Evolutionary conservation across 805 yeast genomes (phyloP).

Genomic region (Metschnikowia henanensis): DNA sequence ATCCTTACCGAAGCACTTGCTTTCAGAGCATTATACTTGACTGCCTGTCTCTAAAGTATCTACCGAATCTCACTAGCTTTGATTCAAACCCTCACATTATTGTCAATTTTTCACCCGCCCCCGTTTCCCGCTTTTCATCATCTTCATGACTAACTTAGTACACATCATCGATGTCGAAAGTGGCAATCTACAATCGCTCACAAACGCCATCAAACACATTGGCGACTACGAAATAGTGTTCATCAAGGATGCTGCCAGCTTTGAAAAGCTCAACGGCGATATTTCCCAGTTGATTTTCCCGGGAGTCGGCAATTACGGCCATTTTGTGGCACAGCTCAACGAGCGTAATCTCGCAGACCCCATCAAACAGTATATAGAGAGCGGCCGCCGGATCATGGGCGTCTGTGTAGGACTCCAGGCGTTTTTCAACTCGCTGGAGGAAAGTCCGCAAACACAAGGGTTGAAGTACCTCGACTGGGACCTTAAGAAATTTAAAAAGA

Average conservation of each 20-base stretch:
- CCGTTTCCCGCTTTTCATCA: not conserved
- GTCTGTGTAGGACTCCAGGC: slow-evolving; percentile 97
- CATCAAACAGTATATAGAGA: slow-evolving; percentile 58
- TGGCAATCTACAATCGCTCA: slow-evolving; percentile 88
- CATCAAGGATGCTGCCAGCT: slow-evolving; percentile 59
- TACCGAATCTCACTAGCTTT: no score
- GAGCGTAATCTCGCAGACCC: slow-evolving; percentile 66
- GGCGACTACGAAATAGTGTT: slow-evolving; percentile 66
- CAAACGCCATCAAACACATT: slow-evolving; percentile 77
- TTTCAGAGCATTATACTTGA: no score
- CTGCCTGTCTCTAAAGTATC: no score
- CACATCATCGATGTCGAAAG: slow-evolving; percentile 90
- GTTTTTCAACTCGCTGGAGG: slow-evolving; percentile 72
- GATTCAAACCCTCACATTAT: no score
- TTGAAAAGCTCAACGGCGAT: slow-evolving; percentile 35
- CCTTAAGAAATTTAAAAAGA: slow-evolving; percentile 55
- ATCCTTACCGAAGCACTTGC: no score
- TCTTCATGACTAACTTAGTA: slow-evolving; percentile 12
- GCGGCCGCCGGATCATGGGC: slow-evolving; percentile 93
- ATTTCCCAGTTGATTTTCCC: slow-evolving; percentile 75
- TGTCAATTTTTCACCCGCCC: no score
- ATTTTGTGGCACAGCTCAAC: slow-evolving; percentile 73
- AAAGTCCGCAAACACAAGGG: slow-evolving; percentile 56
- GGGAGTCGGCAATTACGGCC: slow-evolving; percentile 98
- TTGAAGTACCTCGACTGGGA: slow-evolving; percentile 45